Base-by-base conservation (phyloP, 768 basidiomycete species). In the Lactifluus piperatus region DNA sequence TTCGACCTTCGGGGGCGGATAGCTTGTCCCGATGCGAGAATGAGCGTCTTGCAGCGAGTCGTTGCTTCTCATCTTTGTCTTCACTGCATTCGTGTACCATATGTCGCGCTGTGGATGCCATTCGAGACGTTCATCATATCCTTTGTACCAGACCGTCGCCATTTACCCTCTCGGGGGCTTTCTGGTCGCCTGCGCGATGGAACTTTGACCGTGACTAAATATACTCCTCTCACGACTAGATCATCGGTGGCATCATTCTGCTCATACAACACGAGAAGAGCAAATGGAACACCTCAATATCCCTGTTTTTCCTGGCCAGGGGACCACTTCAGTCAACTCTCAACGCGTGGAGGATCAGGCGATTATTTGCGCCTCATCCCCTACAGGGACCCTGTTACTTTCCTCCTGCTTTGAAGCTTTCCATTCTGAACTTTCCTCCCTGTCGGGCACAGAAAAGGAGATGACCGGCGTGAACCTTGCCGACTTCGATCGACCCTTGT, bases 271-370 rank as follows among this genome's bases (percentile, higher is more conserved):
- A 20, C 8, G 18, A 57, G 11, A 22, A 32, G 46, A 34, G 18
- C 22, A 24, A 34, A 58, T 54, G 58, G 52, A 49, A 22, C 52
- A 20, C 54, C 51, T 64, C 39, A 57, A 73, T 58, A 64, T 84
- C 46, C 83, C 80, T 4, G 68, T 82, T 18, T 85, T 85, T 63
- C 74, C 79, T 45, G 82, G 83, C 6, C 83, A 85, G 65, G 83
- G 81, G 3, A 74, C 77, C 3, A 51, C 72, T 11, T 68, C 69
- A 13, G 61, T 72, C 24, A 72, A 71, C 48, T 61, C 73, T 27
- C 54, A 62, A 16, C 66, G 69, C 32, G 71, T 72, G 16, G 69
- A 69, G 7, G 69, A 72, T 26, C 75, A 75, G 65, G 76, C 77
- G 6, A 55, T 77, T n/a, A 68, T 64, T 30, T 79, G 80, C 60